These are phyloP conservation scores for Emmonsia crescens DNA, from an alignment of 2,329 filamentous ascomycete genomes.

Conservation along the genomic window DNA sequence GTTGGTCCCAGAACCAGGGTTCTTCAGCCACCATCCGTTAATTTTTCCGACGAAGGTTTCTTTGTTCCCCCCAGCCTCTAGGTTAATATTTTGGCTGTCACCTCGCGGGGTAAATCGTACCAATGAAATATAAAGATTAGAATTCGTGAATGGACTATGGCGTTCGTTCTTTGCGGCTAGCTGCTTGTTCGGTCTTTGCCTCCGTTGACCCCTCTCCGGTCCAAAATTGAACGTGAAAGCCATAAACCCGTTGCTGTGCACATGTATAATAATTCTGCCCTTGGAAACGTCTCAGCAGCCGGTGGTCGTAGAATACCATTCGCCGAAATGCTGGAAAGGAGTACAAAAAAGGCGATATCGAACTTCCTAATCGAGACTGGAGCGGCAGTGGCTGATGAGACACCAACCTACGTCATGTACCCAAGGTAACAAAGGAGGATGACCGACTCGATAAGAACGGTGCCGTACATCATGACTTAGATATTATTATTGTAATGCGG, in stretches of 20 bases:
- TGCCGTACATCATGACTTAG: not conserved
- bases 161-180: not conserved
- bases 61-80: not conserved
- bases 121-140: not conserved
- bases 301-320: not conserved
- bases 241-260: not conserved
- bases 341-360: not conserved
- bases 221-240: not conserved
- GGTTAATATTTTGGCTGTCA: not conserved
- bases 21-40: not conserved
- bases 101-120: not conserved
- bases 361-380: conserved; percentile 1
- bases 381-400: not conserved
- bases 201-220: not conserved
- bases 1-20: conserved; percentile 3
- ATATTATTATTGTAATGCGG: not conserved
- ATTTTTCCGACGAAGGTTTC: not conserved
- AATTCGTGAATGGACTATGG: not conserved
- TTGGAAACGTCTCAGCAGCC: not conserved
- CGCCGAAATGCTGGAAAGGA: not conserved
- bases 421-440: not conserved
- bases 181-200: conserved; percentile 1
- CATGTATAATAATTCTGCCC: not conserved
- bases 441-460: not conserved
- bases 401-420: not conserved